Conservation (phyloP, 2,329 filamentous ascomycete species). For the Bipolaris zeicola region DNA sequence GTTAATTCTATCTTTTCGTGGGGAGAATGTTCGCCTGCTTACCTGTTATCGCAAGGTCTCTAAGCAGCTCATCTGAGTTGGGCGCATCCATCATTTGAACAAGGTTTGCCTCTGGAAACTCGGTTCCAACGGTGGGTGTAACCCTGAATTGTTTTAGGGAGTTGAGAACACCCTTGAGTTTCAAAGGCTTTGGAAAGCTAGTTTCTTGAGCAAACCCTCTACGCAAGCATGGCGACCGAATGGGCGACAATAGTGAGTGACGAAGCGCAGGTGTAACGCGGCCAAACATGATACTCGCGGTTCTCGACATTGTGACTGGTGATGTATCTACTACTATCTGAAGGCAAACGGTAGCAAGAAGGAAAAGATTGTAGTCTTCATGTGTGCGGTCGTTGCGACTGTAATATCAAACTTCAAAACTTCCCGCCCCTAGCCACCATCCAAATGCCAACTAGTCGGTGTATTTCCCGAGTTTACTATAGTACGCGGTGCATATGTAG, state of each 20-base stretch:
- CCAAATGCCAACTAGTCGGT: too few species aligned
- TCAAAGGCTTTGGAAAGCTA: conserved; percentile 8
- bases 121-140: conserved; percentile 11
- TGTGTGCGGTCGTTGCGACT: not conserved
- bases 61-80: conserved; percentile 8
- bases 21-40: not conserved
- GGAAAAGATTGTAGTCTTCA: not conserved
- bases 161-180: conserved; percentile 9
- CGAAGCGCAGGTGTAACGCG: not conserved
- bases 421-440: not conserved
- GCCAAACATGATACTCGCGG: conserved; percentile 2
- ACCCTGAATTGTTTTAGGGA: conserved; percentile 9
- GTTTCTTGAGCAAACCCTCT: conserved; percentile 11
- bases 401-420: conserved; percentile 1
- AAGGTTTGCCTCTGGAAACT: conserved; percentile 11
- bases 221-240: conserved; percentile 7
- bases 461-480: too few species aligned
- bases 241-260: not conserved
- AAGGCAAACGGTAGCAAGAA: not conserved
- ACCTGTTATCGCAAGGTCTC: conserved; percentile 9
- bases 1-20: not conserved
- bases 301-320: conserved; percentile 9
- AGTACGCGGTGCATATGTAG: too few species aligned
- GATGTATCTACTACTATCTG: not conserved
- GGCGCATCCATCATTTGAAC: conserved; percentile 10